phyloP scores from a whole-genome alignment of 2,329 filamentous ascomycete genomes.

The Sclerotinia trifoliorum region DNA sequence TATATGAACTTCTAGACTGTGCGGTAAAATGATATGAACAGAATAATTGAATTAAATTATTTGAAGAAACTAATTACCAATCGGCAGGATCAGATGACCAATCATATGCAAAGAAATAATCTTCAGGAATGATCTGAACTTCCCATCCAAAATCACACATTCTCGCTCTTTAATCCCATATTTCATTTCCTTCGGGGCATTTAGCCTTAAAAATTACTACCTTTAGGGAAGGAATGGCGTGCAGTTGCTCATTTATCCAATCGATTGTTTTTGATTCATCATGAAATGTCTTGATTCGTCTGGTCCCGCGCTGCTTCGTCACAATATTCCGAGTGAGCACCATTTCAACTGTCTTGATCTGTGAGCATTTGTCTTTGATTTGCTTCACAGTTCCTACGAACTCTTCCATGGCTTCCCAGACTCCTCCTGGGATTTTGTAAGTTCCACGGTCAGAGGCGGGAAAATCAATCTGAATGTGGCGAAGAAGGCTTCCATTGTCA shows the following conservation, averaged over 20 bases:
- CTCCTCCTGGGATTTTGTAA: too few species aligned
- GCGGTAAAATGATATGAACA: too few species aligned
- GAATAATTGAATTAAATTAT: too few species aligned
- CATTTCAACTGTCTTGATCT: background rate
- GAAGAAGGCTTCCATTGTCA: background rate
- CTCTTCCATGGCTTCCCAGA: background rate
- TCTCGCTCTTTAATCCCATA: background rate
- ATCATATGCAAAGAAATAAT: too few species aligned
- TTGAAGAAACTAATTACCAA: too few species aligned
- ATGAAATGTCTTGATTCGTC: too few species aligned
- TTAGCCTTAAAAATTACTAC: background rate
- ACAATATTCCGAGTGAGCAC: background rate
- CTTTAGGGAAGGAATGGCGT: background rate
- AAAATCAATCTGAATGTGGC: background rate
- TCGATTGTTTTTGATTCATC: too few species aligned
- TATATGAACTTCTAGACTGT: too few species aligned
- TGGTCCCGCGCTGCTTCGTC: too few species aligned
- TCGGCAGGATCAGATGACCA: too few species aligned
- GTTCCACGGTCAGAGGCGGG: accelerated
- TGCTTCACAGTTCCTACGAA: background rate
- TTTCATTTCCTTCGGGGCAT: too few species aligned
- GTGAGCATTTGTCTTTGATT: background rate
- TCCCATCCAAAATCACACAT: background rate
- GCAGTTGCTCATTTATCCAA: background rate
- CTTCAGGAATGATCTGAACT: background rate